These are phyloP conservation scores for Pachysandra terminalis DNA, from an alignment of 164 flowering plant species.

Conservation along the genomic window DNA sequence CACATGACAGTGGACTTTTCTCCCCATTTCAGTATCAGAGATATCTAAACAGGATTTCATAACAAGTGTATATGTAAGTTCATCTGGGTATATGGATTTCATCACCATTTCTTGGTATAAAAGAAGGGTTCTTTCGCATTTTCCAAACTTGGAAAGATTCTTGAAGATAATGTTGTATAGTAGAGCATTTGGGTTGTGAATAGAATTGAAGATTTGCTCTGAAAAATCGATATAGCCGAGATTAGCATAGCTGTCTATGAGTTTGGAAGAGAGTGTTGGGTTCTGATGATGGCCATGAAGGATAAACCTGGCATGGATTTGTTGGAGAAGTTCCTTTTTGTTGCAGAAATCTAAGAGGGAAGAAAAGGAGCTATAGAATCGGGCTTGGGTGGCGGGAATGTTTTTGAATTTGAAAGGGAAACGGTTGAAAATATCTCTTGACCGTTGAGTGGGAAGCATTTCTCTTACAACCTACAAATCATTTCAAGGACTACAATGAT, in stretches of 20 bases:
- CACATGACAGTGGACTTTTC: conserved; percentile 33
- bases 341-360: conserved; percentile 45
- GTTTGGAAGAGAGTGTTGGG: conserved; percentile 36
- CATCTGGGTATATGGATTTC: conserved; percentile 44
- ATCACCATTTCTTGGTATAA: conserved; percentile 33
- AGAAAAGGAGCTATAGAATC: conserved; percentile 21
- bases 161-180: conserved; percentile 29
- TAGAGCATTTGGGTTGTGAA: conserved; percentile 21
- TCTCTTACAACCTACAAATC: too few relatives aligned
- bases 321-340: conserved; percentile 32
- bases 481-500: too few relatives aligned
- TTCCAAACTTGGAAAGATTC: conserved; percentile 25
- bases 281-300: conserved; percentile 54
- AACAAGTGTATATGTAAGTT: conserved; percentile 35
- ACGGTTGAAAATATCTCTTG: conserved; percentile 9
- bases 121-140: conserved; percentile 27
- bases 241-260: conserved; percentile 36
- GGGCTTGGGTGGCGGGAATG: conserved; percentile 25
- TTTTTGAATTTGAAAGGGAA: conserved; percentile 26
- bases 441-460: conserved; percentile 10
- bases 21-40: conserved; percentile 24
- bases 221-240: conserved; percentile 33
- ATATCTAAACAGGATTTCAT: conserved; percentile 32
- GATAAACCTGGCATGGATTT: conserved; percentile 52
- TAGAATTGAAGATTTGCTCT: conserved; percentile 25